A percentile compares a stretch with the other conserved stretches of the same genome.
Conservation (phyloP, 192 early-diverging fungal genomes). For the Lobulomyces angularis region DNA sequence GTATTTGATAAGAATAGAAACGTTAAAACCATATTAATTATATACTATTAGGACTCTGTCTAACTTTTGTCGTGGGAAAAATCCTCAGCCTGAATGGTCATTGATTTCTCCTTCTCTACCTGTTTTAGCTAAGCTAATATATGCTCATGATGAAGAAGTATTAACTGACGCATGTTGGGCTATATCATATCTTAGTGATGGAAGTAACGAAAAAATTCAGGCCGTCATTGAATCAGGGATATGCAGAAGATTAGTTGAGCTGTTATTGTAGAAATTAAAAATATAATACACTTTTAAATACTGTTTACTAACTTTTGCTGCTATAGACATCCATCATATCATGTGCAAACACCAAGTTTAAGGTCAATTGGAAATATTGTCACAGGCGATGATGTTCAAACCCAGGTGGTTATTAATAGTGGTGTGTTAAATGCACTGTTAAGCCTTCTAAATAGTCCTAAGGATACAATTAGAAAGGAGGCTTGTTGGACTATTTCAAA, state of each 20-base stretch:
- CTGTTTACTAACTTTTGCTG: conserved; percentile 2
- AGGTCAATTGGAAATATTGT: conserved; percentile 98
- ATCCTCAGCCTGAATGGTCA: conserved; percentile 83
- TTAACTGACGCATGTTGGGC: conserved; percentile 99
- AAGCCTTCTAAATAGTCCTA: conserved; percentile 68
- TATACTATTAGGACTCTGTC: too few relatives aligned
- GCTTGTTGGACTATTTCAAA: conserved; percentile 99
- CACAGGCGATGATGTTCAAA: conserved; percentile 94
- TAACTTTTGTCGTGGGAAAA: conserved; percentile 98
- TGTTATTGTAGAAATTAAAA: conserved; percentile 48
- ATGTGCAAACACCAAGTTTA: conserved; percentile 92
- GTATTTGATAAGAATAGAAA: too few relatives aligned
- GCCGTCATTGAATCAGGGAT: conserved; percentile 93
- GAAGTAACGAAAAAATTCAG: conserved; percentile 93
- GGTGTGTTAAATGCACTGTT: conserved; percentile 74
- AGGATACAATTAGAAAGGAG: conserved; percentile 96
- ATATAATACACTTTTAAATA: background rate
- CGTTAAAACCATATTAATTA: too few relatives aligned
- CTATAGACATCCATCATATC: conserved; percentile 54
- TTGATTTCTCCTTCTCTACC: conserved; percentile 80
- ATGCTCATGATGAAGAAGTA: conserved; percentile 86
- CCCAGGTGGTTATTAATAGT: conserved; percentile 87
- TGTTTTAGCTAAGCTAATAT: conserved; percentile 79
- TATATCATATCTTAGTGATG: conserved; percentile 97
- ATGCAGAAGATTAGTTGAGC: conserved; percentile 83